Evolutionary conservation across 2,329 filamentous ascomycete species (phyloP), one percentile per base, ranked within the genome.

Genomic region (Metarhizium anisopliae): DNA sequence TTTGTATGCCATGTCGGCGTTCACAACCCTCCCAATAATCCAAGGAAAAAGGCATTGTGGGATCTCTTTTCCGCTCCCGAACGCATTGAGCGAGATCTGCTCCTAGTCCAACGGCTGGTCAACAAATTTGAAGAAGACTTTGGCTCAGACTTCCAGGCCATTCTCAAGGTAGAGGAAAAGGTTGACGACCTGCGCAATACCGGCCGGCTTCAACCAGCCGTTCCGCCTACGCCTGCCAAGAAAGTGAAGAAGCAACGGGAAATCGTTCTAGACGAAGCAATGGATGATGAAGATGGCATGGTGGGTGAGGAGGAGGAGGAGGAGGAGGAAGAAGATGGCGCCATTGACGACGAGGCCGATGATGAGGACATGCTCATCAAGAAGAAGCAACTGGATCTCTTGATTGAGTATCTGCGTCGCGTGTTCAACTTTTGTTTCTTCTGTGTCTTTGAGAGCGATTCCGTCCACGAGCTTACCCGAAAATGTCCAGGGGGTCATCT

Each of bases 381-480:
- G 78, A 97, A 97, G 81, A 97, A 99, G 78, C 92, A 94, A 66
- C 83, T 99, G 52, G 94, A 99, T 72, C 78, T 99, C 40, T 80
- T 96, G 70, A 94, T 97, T 54, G 94, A 99, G 73, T 99, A 99
- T 69, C 80, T 99, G 58, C 90, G 94, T 53, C 86, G 94, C 16
- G 94, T 99, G 53, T 95, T 95, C 79, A 96, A 94, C 73, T 97
- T 99, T 74, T 99, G 94, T 76, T 96, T 99, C 78, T 99, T 97
- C 77, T 99, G 94, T 70, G 95, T 99, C 5, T 97, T 99, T 63
- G 94, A 99, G 73, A 94, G 91, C 67, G 94, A 99, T 70, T 97
- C 93, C 0, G 86, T 97, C 25, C 94, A 99, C 66, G 94, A 99
- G 73, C 78, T 99, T 61, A 92, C 90, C 45, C 85, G 94, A 58